phyloP scores from a whole-genome alignment of 2,329 filamentous ascomycete genomes.

The Diaporthe sp. region DNA sequence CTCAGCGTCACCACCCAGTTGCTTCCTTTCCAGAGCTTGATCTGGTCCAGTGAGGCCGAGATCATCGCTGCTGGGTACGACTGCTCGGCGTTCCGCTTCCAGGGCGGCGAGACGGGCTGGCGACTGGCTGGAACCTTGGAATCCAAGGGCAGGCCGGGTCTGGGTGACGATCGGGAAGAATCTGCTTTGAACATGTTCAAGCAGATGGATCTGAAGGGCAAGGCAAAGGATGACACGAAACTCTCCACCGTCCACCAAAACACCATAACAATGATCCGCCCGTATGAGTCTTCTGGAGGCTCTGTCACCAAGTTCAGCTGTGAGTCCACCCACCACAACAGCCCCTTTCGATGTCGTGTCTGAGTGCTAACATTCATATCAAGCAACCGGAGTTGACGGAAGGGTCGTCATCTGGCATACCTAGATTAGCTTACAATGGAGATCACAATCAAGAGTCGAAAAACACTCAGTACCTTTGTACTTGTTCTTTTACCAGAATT shows the following conservation, averaged over 20 bases:
- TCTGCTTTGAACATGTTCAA: slow-evolving; percentile 98
- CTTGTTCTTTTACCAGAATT: slow-evolving; percentile 35
- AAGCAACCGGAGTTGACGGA: slow-evolving; percentile 87
- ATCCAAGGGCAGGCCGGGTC: slow-evolving; percentile 74
- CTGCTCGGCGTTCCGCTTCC: slow-evolving; percentile 90
- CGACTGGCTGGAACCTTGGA: slow-evolving; percentile 86
- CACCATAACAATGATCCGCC: slow-evolving; percentile 87
- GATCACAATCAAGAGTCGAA: slow-evolving; percentile 36
- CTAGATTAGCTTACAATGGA: slow-evolving; percentile 56
- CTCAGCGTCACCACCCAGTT: slow-evolving; percentile 91
- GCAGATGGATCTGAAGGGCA: slow-evolving; percentile 98
- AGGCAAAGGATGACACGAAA: slow-evolving; percentile 91
- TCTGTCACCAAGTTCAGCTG: slow-evolving; percentile 86
- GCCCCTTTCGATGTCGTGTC: slow-evolving; percentile 41
- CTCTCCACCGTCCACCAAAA: slow-evolving; percentile 97
- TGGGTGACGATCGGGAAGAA: slow-evolving; percentile 81
- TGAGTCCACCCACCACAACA: slow-evolving; percentile 63
- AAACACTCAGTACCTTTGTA: slow-evolving; percentile 31
- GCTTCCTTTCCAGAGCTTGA: slow-evolving; percentile 90
- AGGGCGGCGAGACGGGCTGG: slow-evolving; percentile 85
- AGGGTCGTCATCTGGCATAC: slow-evolving; percentile 84
- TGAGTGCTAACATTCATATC: slow-evolving; percentile 48
- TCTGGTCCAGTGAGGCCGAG: slow-evolving; percentile 93
- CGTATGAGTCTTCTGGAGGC: slow-evolving; percentile 77
- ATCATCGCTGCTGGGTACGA: slow-evolving; percentile 96